Evolutionary conservation across 2,329 filamentous ascomycete genomes (phyloP).

Genomic region (Moelleriella libera): DNA sequence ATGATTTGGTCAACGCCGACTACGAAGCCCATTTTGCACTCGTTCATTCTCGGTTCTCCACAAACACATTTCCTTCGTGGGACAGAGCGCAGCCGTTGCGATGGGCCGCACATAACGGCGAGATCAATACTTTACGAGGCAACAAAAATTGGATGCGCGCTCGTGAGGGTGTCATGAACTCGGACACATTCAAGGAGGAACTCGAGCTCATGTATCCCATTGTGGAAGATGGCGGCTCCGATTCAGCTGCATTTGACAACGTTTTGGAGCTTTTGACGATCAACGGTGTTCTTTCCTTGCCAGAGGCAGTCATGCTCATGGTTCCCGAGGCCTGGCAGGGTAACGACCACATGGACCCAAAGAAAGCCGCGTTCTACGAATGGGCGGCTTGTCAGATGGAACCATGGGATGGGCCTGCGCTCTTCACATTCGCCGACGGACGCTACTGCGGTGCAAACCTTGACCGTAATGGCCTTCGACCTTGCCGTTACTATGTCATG

Average conservation of each 20-base stretch:
- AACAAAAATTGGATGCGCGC: conserved; percentile 99
- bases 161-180: conserved; percentile 87
- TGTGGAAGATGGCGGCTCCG: conserved; percentile 90
- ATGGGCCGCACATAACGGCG: conserved; percentile 97
- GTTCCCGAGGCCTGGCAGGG: conserved; percentile 97
- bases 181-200: conserved; percentile 82
- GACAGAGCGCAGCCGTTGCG: conserved; percentile 90
- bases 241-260: conserved; percentile 95
- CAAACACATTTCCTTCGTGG: conserved; percentile 97
- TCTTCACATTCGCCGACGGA: conserved; percentile 95
- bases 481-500: conserved; percentile 93
- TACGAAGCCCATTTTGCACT: conserved; percentile 95
- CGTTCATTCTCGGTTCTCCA: conserved; percentile 94
- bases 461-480: conserved; percentile 86
- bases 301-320: conserved; percentile 97
- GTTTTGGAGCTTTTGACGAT: conserved; percentile 87
- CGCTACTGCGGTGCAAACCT: conserved; percentile 95
- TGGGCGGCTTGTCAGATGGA: conserved; percentile 99
- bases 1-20: conserved; percentile 91
- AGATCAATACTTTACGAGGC: conserved; percentile 92
- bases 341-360: conserved; percentile 79
- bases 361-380: conserved; percentile 95
- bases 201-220: conserved; percentile 85
- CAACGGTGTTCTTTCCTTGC: conserved; percentile 87
- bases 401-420: conserved; percentile 90